These are phyloP conservation scores for Prunus padus DNA, from an alignment of 306 rosid species.

Conservation along the genomic window DNA sequence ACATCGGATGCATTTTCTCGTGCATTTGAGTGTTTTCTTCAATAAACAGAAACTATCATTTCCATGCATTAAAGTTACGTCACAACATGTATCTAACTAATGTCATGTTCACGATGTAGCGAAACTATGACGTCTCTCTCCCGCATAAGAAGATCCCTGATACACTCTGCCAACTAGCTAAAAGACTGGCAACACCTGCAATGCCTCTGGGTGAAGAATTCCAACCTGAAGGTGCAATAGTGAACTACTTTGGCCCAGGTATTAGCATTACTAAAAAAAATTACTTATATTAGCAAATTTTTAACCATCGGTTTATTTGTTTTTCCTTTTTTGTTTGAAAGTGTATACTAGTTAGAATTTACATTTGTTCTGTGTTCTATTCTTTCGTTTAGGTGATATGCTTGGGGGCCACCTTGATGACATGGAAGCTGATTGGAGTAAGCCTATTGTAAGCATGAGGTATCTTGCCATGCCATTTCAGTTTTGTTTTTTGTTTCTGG, in stretches of 20 bases:
- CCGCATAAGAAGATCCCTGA: constrained; percentile 78
- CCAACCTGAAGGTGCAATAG: constrained; percentile 93
- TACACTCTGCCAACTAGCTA: constrained; percentile 65
- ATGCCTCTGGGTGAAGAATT: constrained; percentile 74
- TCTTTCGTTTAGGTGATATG: constrained; percentile 53
- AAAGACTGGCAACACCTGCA: constrained; percentile 81
- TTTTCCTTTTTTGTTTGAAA: not conserved
- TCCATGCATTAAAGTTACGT: not conserved
- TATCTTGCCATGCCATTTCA: constrained; percentile 22
- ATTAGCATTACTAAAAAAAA: constrained; percentile 35
- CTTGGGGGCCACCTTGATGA: constrained; percentile 98
- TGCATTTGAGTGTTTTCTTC: not conserved
- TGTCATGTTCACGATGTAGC: constrained; percentile 38
- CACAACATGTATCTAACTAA: constrained; percentile 1
- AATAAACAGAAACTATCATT: not conserved
- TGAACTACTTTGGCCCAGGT: constrained; percentile 86
- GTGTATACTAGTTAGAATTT: not conserved
- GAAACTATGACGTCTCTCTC: constrained; percentile 76
- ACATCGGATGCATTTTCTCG: not conserved
- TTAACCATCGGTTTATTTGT: not conserved
- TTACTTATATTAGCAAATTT: not conserved
- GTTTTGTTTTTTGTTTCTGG: not conserved
- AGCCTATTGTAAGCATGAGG: constrained; percentile 90
- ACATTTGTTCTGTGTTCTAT: constrained; percentile 5
- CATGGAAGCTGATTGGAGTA: constrained; percentile 96